Percentiles rank a stretch among this genome's conserved stretches.
Evolutionary conservation across 1,284 basidiomycete species (phyloP).

Genomic region (Tilletia caries): DNA sequence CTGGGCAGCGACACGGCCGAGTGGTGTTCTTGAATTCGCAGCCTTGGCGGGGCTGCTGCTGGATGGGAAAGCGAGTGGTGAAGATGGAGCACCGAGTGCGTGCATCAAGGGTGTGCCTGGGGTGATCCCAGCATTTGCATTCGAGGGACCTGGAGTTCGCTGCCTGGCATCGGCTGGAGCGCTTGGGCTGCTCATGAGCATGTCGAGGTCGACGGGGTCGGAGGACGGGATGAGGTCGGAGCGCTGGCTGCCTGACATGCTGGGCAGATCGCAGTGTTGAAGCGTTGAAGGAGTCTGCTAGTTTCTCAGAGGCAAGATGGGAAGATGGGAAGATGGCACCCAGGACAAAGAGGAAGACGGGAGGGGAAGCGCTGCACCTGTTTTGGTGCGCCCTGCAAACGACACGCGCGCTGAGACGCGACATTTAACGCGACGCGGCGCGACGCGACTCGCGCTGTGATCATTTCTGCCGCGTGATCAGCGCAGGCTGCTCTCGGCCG

Average conservation of each 20-base stretch:
- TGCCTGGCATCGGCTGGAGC: neutral
- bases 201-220: constrained; percentile 2
- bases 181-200: constrained; percentile 4
- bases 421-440: neutral
- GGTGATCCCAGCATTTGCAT: neutral
- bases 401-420: too few relatives aligned
- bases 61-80: constrained; percentile 9
- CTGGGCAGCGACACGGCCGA: neutral
- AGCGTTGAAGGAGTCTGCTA: too few relatives aligned
- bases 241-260: constrained; percentile 6
- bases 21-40: neutral
- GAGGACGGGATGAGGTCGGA: constrained; percentile 11
- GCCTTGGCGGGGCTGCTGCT: neutral
- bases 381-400: too few relatives aligned
- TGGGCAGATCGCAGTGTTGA: neutral
- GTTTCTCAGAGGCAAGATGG: too few relatives aligned
- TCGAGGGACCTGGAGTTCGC: neutral
- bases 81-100: neutral
- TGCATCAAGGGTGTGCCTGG: neutral
- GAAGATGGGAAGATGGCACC: too few relatives aligned
- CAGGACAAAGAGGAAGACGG: too few relatives aligned
- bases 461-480: too few relatives aligned
- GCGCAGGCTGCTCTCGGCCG: too few relatives aligned
- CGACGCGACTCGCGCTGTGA: too few relatives aligned
- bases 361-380: too few relatives aligned